Evolutionary conservation across 768 basidiomycete genomes (phyloP).

Genomic region (Phylloporus rhodoxanthus): DNA sequence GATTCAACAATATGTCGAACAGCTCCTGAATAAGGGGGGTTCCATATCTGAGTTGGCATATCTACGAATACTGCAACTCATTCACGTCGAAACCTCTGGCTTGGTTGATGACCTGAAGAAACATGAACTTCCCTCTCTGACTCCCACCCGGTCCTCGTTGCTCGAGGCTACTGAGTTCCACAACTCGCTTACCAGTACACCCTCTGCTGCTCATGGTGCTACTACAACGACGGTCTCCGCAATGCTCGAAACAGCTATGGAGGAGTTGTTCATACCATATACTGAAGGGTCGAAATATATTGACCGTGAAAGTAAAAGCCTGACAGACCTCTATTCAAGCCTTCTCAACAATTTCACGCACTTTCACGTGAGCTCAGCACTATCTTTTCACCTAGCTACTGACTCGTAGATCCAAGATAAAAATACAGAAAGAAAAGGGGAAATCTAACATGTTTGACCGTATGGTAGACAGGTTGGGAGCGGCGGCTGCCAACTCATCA

Average conservation of each 20-base stretch:
- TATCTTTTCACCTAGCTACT: constrained; percentile 1
- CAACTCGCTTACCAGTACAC: constrained; percentile 40
- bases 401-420: constrained; percentile 37
- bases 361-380: constrained; percentile 63
- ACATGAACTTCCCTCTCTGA: constrained; percentile 74
- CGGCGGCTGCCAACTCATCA: constrained; percentile 62
- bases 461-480: constrained; percentile 79
- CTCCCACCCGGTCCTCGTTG: constrained; percentile 51
- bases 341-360: constrained; percentile 72
- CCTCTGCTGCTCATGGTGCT: constrained; percentile 38
- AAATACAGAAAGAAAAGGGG: constrained; percentile 48
- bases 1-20: constrained; percentile 97
- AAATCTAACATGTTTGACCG: constrained; percentile 85
- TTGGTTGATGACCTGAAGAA: constrained; percentile 89
- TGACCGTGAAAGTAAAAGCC: constrained; percentile 81
- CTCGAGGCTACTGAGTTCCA: constrained; percentile 59
- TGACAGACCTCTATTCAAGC: constrained; percentile 71
- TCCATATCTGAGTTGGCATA: constrained; percentile 84
- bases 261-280: constrained; percentile 92
- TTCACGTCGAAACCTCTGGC: constrained; percentile 69
- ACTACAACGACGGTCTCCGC: constrained; percentile 51
- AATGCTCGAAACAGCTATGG: constrained; percentile 95
- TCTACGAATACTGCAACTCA: constrained; percentile 83
- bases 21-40: constrained; percentile 68
- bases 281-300: constrained; percentile 88